Evolutionary conservation across 1,284 basidiomycete genomes (phyloP).

Genomic region (Malassezia furfur): DNA sequence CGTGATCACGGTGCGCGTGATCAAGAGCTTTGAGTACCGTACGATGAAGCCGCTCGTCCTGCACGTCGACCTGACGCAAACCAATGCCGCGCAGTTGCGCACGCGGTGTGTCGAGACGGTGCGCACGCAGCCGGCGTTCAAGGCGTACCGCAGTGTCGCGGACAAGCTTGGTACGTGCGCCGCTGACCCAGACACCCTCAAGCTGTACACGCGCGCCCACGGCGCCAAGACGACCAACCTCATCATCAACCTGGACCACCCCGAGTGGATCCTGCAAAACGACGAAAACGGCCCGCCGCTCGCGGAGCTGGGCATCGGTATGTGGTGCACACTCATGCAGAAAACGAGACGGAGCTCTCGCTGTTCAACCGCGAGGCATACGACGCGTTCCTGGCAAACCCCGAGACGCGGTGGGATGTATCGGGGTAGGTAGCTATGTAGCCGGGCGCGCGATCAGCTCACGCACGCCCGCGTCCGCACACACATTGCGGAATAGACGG

Average conservation of each 20-base stretch:
- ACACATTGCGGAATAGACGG: conserved; percentile 42
- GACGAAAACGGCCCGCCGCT: conserved; percentile 20
- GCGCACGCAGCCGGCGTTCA: conserved; percentile 23
- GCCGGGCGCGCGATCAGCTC: conserved; percentile 3
- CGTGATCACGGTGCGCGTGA: conserved; percentile 77
- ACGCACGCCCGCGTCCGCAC: conserved; percentile 13
- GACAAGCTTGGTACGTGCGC: conserved; percentile 21
- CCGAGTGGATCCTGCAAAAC: conserved; percentile 35
- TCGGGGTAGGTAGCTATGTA: conserved; percentile 5
- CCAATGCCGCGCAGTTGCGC: conserved; percentile 69
- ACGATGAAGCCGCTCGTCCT: conserved; percentile 81
- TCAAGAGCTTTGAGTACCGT: conserved; percentile 88
- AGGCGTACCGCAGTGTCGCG: conserved; percentile 29
- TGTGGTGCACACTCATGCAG: conserved; percentile 6
- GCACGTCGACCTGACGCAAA: conserved; percentile 67
- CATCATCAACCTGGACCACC: conserved; percentile 46
- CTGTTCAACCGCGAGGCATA: conserved; percentile 40
- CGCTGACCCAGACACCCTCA: conserved; percentile 62
- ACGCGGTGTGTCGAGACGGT: conserved; percentile 60
- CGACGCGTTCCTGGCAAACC: conserved; percentile 33
- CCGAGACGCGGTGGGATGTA: conserved; percentile 37
- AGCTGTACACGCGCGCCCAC: conserved; percentile 87
- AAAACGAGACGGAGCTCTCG: conserved; percentile 45
- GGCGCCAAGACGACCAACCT: conserved; percentile 62
- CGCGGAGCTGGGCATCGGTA: conserved; percentile 27